Evolutionary conservation across 306 rosid species (phyloP).

Genomic region (Castanea sativa): DNA sequence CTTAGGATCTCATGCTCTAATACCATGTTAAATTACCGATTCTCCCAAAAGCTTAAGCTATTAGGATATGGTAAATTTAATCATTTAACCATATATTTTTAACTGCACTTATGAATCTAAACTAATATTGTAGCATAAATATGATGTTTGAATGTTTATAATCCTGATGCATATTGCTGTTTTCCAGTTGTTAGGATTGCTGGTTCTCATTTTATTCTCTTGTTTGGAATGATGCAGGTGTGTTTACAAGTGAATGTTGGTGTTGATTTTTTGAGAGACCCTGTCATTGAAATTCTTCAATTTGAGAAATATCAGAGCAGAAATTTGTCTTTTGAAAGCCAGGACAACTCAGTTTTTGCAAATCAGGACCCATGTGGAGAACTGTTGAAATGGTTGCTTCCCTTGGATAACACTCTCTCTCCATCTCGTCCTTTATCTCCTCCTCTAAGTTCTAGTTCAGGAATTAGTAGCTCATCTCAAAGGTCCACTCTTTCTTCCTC

Average conservation of each 20-base stretch:
- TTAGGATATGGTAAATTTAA: too few species aligned
- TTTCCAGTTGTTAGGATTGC: constrained; percentile 25
- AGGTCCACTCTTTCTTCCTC: constrained; percentile 45
- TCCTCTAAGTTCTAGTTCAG: constrained; percentile 47
- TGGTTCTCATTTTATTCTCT: constrained; percentile 55
- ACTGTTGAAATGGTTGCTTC: constrained; percentile 86
- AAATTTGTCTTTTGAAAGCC: constrained; percentile 35
- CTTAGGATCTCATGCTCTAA: too few species aligned
- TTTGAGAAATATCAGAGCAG: constrained; percentile 71
- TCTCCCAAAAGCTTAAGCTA: too few species aligned
- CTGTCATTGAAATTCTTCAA: constrained; percentile 92
- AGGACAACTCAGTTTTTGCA: constrained; percentile 35
- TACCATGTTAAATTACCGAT: too few species aligned
- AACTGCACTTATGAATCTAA: background rate
- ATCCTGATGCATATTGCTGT: constrained; percentile 22
- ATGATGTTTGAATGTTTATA: constrained; percentile 3
- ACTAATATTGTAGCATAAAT: background rate
- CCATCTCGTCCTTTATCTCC: constrained; percentile 54
- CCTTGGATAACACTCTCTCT: constrained; percentile 68
- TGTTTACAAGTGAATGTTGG: constrained; percentile 83
- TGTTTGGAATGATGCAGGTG: constrained; percentile 94
- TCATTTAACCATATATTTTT: too few species aligned
- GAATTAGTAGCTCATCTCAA: constrained; percentile 55
- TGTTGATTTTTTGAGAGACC: constrained; percentile 64
- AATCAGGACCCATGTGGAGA: constrained; percentile 73